Evolutionary conservation across 805 yeast species (phyloP).

Genomic region (Brettanomyces naardenensis): DNA sequence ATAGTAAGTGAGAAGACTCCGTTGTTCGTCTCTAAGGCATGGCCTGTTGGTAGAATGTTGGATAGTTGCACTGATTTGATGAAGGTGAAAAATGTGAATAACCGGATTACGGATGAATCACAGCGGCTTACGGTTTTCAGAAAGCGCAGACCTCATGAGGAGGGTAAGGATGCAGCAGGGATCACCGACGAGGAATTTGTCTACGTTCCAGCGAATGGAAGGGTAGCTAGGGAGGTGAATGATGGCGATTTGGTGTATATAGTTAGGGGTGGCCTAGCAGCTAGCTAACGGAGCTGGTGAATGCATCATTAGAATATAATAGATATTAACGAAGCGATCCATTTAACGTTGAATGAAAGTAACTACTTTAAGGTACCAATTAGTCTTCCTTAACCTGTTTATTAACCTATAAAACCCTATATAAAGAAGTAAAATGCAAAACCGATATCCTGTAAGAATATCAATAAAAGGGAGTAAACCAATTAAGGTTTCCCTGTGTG

Average conservation of each 20-base stretch:
- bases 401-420: no score
- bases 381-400: no score
- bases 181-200: constrained; percentile 18
- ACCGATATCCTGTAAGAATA: no score
- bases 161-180: not conserved
- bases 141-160: constrained; percentile 19
- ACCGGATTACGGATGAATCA: constrained; percentile 31
- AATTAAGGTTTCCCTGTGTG: no score
- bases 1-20: constrained; percentile 12
- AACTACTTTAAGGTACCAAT: no score
- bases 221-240: constrained; percentile 32
- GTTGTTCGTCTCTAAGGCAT: constrained; percentile 41
- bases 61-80: constrained; percentile 43
- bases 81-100: constrained; percentile 42
- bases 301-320: no score
- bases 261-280: constrained; percentile 49
- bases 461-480: no score
- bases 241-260: constrained; percentile 46
- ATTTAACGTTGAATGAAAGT: no score
- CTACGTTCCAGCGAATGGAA: constrained; percentile 28
- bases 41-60: constrained; percentile 54
- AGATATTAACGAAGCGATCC: no score
- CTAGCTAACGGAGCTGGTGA: no score
- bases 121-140: constrained; percentile 43
- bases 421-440: no score